Conservation (phyloP, 2,329 filamentous ascomycete genomes). For the Beauveria bassiana region DNA sequence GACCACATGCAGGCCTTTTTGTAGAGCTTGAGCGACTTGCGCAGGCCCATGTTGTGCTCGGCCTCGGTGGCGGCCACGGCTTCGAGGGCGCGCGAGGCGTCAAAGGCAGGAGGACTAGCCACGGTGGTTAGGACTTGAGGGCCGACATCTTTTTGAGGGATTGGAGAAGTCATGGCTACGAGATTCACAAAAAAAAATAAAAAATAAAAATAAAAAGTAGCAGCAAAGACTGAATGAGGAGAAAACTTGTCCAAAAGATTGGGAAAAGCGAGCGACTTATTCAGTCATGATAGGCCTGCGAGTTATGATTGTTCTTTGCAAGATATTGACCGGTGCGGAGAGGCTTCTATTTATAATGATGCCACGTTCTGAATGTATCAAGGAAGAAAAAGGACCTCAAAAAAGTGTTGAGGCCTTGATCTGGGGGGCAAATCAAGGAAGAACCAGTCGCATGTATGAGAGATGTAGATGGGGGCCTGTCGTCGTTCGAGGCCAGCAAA, state of each 20-base stretch:
- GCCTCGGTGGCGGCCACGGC: slow-evolving; percentile 22
- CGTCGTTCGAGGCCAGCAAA: not conserved
- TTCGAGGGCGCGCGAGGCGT: slow-evolving; percentile 12
- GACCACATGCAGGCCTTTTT: slow-evolving; percentile 30
- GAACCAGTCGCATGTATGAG: not conserved
- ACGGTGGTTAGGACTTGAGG: not conserved
- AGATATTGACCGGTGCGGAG: not conserved
- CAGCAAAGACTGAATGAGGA: not conserved
- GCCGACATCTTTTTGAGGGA: not conserved
- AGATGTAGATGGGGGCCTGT: not conserved
- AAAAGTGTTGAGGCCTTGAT: not conserved
- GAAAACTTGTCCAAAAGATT: not conserved
- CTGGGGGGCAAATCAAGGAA: not conserved
- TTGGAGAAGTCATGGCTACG: not conserved
- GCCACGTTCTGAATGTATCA: not conserved
- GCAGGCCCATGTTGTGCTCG: slow-evolving; percentile 26
- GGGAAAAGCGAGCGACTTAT: not conserved
- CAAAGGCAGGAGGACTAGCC: not conserved
- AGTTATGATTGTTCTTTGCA: not conserved
- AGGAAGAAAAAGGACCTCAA: not conserved
- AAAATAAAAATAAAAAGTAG: not conserved
- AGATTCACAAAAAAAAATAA: too few relatives aligned
- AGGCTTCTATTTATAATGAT: not conserved
- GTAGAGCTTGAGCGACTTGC: slow-evolving; percentile 32
- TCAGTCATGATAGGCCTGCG: slow-evolving; percentile 1